A percentile compares a stretch with the other conserved stretches of the same genome.
These are phyloP conservation scores for Saitozyma sp. DNA, from an alignment of 768 basidiomycete genomes.

Conservation along the genomic window DNA sequence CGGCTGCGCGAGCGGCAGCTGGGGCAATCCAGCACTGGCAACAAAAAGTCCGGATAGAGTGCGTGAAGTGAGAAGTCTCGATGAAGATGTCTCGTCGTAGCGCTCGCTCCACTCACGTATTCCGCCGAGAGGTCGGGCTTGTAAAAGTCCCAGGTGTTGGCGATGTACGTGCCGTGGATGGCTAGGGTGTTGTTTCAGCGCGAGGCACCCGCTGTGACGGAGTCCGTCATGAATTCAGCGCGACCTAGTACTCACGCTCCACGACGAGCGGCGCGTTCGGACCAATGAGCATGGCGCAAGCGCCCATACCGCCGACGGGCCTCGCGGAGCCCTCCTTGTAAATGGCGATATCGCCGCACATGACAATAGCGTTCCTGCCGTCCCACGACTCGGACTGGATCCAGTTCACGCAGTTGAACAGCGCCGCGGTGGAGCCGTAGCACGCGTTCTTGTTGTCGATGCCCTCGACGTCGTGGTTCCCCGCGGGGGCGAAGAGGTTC, in stretches of 20 bases:
- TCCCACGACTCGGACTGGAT: slow-evolving; percentile 95
- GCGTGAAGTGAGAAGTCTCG: background rate
- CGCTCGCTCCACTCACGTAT: slow-evolving; percentile 45
- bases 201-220: too few species aligned
- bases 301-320: slow-evolving; percentile 95
- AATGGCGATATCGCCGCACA: slow-evolving; percentile 94
- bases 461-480: slow-evolving; percentile 96
- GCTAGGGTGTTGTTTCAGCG: slow-evolving; percentile 58
- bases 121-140: slow-evolving; percentile 76
- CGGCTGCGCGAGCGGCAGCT: too few species aligned
- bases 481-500: slow-evolving; percentile 90
- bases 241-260: slow-evolving; percentile 69
- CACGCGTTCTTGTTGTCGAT: slow-evolving; percentile 99
- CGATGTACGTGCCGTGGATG: slow-evolving; percentile 94
- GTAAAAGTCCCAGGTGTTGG: slow-evolving; percentile 98
- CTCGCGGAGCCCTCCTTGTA: slow-evolving; percentile 94
- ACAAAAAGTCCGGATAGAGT: too few species aligned
- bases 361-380: slow-evolving; percentile 94
- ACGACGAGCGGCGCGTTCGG: slow-evolving; percentile 92
- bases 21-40: too few species aligned
- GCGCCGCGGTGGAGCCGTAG: slow-evolving; percentile 96
- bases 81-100: background rate
- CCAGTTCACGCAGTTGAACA: slow-evolving; percentile 99
- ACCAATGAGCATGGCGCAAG: slow-evolving; percentile 90
- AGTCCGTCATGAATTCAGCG: too few species aligned